Conservation (phyloP, 2,329 filamentous ascomycete genomes). For the Xylariaceae sp. region DNA sequence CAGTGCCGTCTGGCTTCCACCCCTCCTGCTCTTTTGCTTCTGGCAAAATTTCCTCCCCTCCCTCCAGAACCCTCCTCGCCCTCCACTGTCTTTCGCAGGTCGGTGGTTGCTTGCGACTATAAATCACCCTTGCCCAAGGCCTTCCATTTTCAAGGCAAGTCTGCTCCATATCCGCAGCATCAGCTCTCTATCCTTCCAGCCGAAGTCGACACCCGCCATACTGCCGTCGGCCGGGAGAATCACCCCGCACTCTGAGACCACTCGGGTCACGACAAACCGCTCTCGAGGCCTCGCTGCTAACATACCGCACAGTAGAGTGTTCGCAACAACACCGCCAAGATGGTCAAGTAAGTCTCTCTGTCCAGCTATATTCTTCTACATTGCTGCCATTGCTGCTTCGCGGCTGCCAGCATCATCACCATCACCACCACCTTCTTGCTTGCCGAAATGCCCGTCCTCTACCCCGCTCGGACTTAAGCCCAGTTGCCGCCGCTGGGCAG, state of each 20-base stretch:
- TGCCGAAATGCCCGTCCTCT: no score
- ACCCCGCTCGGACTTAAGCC: slow-evolving; percentile 35
- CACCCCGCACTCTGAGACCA: no score
- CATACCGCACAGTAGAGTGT: slow-evolving; percentile 28
- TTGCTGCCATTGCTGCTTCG: neutral
- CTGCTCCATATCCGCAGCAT: no score
- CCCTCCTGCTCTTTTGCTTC: no score
- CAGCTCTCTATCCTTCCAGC: no score
- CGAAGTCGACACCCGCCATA: no score
- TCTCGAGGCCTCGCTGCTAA: slow-evolving; percentile 6
- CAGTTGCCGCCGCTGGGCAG: slow-evolving; percentile 13
- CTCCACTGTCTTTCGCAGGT: slow-evolving; percentile 21
- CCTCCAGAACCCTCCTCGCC: slow-evolving; percentile 5
- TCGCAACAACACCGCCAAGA: slow-evolving; percentile 74
- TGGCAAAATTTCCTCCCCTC: neutral
- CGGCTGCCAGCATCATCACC: neutral
- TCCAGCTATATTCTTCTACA: neutral
- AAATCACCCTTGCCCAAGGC: no score
- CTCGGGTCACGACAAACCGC: neutral
- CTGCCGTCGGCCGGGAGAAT: no score
- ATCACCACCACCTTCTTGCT: no score
- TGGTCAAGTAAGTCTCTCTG: slow-evolving; percentile 82
- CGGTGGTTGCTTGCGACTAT: slow-evolving; percentile 24
- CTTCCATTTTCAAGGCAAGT: no score
- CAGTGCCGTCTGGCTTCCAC: no score